Evolutionary conservation across 768 basidiomycete species (phyloP), one percentile per base, ranked within the genome.

Genomic region (Auricularia auricula-judae): DNA sequence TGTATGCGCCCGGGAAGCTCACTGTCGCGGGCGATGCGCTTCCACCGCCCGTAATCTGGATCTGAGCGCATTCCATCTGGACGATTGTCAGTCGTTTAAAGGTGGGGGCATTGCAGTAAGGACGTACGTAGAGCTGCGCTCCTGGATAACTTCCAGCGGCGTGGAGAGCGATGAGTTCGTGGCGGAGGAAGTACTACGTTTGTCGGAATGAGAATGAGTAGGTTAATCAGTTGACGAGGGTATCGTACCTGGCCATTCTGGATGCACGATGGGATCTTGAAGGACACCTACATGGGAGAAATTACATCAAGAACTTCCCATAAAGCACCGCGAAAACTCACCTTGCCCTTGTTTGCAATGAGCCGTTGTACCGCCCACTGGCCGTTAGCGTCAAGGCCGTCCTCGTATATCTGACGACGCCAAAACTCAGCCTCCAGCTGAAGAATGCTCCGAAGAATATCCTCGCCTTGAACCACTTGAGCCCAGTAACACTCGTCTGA

Each of bases 81-180:
- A n/a, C 10, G 43, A 18, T 29, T 18, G 43, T 44, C 11, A 44
- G 43, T 18, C 43, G 43, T 44, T 0, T 10, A 53, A 1, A 23
- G 63, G 34, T 12, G 47, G 47, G 43, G 0, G 43, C 11, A 44
- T 10, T 44, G 43, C 11, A 3, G 62, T 39, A 29, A 68, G 53
- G 43, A 71, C 76, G 63, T 64, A 80, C 82, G 68, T 84, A 85
- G 74, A 85, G 75, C 65, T 84, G 82, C 23, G 84, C 84, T 43
- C 84, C 83, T 43, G 81, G 82, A 68, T 82, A 83, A 18, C 67
- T 74, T 4, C 67, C 63, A 0, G 80, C 81, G 14, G 71, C 78
- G 66, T 80, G 81, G 42, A 82, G 72, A 81, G 80, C 82, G 65
- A 83, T 84, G 64, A 84, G 70, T 67, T 83, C 83, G 51, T 76